Base-by-base conservation (phyloP, 768 basidiomycete species). In the Calvatia gigantea region DNA sequence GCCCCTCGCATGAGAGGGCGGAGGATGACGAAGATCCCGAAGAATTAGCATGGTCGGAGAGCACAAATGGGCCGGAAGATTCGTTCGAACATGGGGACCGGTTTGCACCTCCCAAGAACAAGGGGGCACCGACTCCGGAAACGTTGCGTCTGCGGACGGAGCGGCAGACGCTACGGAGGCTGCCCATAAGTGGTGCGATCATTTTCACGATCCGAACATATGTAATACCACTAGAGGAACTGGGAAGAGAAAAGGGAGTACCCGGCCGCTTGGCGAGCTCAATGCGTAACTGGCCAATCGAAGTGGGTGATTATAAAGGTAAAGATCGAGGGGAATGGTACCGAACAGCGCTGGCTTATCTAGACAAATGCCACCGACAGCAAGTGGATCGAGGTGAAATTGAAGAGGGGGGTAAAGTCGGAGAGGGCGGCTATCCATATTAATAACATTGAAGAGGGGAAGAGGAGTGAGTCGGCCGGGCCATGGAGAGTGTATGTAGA, bases 201-300 rank as follows among this genome's bases (percentile, higher is more conserved):
- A 68, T 85, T 37, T 90, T 91, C 66, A 85, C 83, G 50, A 85
- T 89, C 62, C 75, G 87, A 35, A 84, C 83, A 45, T 87, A 88
- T 69, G 49, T 84, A 52, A 77, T 77, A 38, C 80, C 80, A 19
- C 65, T 87, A 32, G 75, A 73, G 21, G 76, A 78, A 35, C 67
- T 89, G 1, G 73, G 57, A 12, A 63, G 69, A 50, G 89, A 89
- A 65, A 70, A 70, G 6, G 86, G 82, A 0, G 79, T 86, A 9
- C 77, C 86, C 0, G 82, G 77, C 29, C 71, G 87, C 48, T 68
- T 90, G 64, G 86, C 82, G 12, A 80, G 79, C 46, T 85, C 85
- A 4, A 69, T 89, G 48, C 69, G 80, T 56, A 81, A 81, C 59
- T 89, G 87, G 86, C 81, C 83, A 5, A 74, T 73, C 17, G 85